Evolutionary conservation across 2,329 filamentous ascomycete species (phyloP), one percentile per base, ranked within the genome.

Genomic region (Xylaria sp.): DNA sequence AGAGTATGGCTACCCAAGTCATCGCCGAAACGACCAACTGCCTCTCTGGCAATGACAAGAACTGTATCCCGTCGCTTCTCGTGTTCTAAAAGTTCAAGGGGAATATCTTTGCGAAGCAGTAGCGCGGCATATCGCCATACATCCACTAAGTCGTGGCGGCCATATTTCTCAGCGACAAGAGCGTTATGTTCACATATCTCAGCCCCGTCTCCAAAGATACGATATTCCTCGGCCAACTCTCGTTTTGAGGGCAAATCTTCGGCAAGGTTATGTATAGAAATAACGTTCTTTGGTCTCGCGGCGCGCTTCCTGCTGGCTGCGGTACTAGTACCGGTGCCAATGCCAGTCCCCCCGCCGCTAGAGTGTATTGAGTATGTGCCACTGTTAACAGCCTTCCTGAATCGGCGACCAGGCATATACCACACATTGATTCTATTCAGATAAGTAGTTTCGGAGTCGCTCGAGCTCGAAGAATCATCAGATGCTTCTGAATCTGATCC

Each of bases 151-250:
- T 97, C 93, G 14, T 84, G 79, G 70, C 89, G 87, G 4, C 91
- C 92, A 72, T 91, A 86, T 70, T 88, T 90, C 72, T 89, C 85
- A 8, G 95, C 94, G 54, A 97, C 89, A 1, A 82, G 81, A 8
- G 94, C 93, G 78, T 99, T 99, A 75, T 97, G 91, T 53, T 88
- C 85, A 79, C 95, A 98, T 3, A 97, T 89, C 45, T 91, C 87
- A n/a, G 89, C 87, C 0, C 92, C 91, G 69, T 94, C 89, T 3
- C 94, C 94, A 77, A 96, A 94, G 14, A 98, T 92, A 27, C 86
- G 87, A 79, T 98, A 99, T 72, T 92, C 88, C 65, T 89, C 83
- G 1, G 94, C 96, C 69, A 98, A 86, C 63, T 89, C 85, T 67
- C 86, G 86, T 78, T 94, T 96, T 2, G 93, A 92, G 0, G 94